These are phyloP conservation scores for Clonostachys solani DNA, from an alignment of 2,329 filamentous ascomycete species.

Conservation along the genomic window DNA sequence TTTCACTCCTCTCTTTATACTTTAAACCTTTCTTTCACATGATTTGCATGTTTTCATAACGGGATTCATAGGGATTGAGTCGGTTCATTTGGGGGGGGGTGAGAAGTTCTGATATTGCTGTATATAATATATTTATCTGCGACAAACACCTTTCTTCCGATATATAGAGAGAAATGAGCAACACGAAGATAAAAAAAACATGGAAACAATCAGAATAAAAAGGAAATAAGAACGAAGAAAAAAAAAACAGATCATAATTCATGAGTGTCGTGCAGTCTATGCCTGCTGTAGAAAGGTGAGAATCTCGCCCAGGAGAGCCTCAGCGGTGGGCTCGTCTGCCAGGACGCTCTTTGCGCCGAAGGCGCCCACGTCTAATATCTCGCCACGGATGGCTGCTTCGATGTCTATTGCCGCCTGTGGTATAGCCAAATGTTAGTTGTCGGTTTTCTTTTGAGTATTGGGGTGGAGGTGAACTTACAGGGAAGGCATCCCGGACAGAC, in stretches of 20 bases:
- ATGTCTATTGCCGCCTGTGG: conserved; percentile 28
- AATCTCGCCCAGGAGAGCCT: conserved; percentile 15
- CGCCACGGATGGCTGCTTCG: conserved; percentile 26
- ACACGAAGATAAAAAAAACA: background rate
- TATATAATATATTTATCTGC: too few species aligned
- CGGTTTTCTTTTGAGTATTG: background rate
- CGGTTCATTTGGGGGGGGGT: background rate
- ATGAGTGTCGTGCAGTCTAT: too few species aligned
- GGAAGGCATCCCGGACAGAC: conserved; percentile 15
- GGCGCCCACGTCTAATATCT: conserved; percentile 29
- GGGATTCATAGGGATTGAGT: background rate
- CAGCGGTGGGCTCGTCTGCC: conserved; percentile 14
- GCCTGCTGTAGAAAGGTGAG: conserved; percentile 1
- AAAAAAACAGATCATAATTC: background rate
- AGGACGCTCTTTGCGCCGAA: conserved; percentile 26
- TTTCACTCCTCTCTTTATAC: background rate
- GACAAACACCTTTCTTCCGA: background rate
- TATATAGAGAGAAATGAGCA: background rate
- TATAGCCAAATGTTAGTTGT: too few species aligned
- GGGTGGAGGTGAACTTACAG: conserved; percentile 14
- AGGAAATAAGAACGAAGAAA: background rate
- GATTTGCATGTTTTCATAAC: too few species aligned
- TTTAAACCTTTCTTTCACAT: background rate
- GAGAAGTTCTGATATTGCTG: too few species aligned
- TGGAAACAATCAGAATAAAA: background rate